Evolutionary conservation across 1,139 yeast species (phyloP).

Genomic region (Saccharomycopsis crataegensis): DNA sequence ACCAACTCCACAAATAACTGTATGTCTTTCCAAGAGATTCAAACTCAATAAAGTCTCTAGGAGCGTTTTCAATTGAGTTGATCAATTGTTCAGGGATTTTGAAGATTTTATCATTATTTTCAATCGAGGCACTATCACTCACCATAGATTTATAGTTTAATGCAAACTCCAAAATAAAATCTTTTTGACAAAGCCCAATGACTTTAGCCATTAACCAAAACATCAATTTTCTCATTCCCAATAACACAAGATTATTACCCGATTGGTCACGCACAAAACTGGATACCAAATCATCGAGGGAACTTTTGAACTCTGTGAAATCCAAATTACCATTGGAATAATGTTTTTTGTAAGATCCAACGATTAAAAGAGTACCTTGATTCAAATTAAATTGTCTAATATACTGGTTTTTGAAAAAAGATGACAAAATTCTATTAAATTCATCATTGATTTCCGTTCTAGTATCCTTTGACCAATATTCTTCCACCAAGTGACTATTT

Average conservation of each 20-base stretch:
- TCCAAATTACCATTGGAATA: not conserved
- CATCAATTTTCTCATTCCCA: conserved; percentile 10
- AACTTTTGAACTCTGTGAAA: not conserved
- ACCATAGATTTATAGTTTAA: conserved; percentile 31
- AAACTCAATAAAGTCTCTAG: conserved; percentile 34
- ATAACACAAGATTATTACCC: not conserved
- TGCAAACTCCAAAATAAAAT: conserved; percentile 55
- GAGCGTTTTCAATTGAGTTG: conserved; percentile 24
- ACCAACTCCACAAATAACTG: conserved; percentile 66
- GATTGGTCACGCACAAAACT: not conserved
- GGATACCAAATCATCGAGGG: not conserved
- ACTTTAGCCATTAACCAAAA: conserved; percentile 2
- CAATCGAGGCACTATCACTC: conserved; percentile 20
- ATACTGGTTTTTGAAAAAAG: conserved; percentile 4
- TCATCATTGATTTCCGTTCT: conserved; percentile 5
- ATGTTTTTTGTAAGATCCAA: conserved; percentile 1
- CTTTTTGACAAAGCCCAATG: conserved; percentile 41
- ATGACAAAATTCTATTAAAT: conserved; percentile 1
- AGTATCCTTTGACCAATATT: not conserved
- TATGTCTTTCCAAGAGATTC: conserved; percentile 32
- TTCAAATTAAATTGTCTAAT: not conserved
- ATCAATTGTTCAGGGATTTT: conserved; percentile 34
- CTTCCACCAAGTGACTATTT: not conserved
- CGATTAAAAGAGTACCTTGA: conserved; percentile 3
- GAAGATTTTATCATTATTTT: conserved; percentile 22